Evolutionary conservation across 192 early-diverging fungal species (phyloP).

Genomic region (Gonapodya prolifera): DNA sequence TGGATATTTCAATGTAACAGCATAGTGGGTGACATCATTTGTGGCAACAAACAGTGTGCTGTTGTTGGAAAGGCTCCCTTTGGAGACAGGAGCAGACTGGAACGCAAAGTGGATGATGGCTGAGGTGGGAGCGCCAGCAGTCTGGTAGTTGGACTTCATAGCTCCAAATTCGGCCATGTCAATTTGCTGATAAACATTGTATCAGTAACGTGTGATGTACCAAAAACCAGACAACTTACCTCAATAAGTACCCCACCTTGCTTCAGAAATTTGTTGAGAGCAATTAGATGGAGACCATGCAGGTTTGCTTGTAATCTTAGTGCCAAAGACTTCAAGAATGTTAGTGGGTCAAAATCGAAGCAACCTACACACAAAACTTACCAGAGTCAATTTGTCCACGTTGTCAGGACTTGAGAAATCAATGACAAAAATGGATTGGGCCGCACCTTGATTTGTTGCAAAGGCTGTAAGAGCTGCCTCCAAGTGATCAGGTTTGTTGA

Average conservation of each 20-base stretch:
- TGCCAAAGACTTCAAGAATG: background rate
- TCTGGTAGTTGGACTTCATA: background rate
- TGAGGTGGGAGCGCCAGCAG: background rate
- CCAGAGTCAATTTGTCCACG: background rate
- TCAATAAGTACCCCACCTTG: background rate
- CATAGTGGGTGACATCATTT: background rate
- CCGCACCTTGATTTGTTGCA: background rate
- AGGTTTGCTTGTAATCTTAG: background rate
- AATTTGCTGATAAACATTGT: background rate
- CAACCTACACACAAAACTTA: background rate
- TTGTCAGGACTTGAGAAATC: background rate
- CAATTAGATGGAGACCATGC: background rate
- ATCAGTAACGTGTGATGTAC: conserved; percentile 1
- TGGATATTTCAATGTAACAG: background rate
- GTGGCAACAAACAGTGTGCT: background rate
- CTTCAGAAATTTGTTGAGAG: background rate
- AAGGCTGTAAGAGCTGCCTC: background rate
- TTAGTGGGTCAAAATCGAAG: background rate
- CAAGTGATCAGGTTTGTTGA: background rate
- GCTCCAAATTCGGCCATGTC: background rate
- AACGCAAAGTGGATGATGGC: background rate
- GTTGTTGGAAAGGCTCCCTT: background rate
- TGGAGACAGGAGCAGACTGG: background rate
- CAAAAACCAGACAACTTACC: background rate
- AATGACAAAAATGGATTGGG: background rate